Evolutionary conservation across 2,329 filamentous ascomycete genomes (phyloP).

Genomic region (Pseudonectria foliicola): DNA sequence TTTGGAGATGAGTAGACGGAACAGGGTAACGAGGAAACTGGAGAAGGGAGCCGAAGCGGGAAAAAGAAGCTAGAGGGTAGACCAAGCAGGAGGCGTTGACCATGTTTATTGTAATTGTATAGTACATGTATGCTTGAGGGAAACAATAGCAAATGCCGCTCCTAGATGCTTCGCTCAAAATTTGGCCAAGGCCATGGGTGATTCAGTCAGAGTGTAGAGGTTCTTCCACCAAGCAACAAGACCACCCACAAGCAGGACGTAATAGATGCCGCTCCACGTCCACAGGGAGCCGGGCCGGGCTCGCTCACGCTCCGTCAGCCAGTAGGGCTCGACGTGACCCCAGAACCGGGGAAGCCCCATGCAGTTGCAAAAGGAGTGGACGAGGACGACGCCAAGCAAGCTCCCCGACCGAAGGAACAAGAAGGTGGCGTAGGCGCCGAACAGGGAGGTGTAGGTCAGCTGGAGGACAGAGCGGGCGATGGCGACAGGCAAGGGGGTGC

Average conservation of each 20-base stretch:
- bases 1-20: too few species aligned
- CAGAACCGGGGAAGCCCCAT: conserved; percentile 83
- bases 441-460: conserved; percentile 83
- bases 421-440: conserved; percentile 90
- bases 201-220: conserved; percentile 65
- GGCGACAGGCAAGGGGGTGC: conserved; percentile 55
- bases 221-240: conserved; percentile 62
- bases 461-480: conserved; percentile 72
- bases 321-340: conserved; percentile 61
- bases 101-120: background rate
- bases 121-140: conserved; percentile 1
- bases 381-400: conserved; percentile 64
- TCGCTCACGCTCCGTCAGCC: conserved; percentile 22
- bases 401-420: conserved; percentile 80
- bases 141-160: conserved; percentile 1
- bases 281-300: conserved; percentile 16
- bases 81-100: too few species aligned
- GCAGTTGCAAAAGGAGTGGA: conserved; percentile 87
- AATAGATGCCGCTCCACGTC: conserved; percentile 72
- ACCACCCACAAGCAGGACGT: conserved; percentile 65
- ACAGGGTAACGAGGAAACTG: too few species aligned
- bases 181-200: conserved; percentile 22
- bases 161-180: conserved; percentile 15
- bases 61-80: too few species aligned
- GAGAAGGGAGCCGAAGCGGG: too few species aligned